Conservation (phyloP, 495 filamentous ascomycete species). For the Aspergillus saccharolyticus region DNA sequence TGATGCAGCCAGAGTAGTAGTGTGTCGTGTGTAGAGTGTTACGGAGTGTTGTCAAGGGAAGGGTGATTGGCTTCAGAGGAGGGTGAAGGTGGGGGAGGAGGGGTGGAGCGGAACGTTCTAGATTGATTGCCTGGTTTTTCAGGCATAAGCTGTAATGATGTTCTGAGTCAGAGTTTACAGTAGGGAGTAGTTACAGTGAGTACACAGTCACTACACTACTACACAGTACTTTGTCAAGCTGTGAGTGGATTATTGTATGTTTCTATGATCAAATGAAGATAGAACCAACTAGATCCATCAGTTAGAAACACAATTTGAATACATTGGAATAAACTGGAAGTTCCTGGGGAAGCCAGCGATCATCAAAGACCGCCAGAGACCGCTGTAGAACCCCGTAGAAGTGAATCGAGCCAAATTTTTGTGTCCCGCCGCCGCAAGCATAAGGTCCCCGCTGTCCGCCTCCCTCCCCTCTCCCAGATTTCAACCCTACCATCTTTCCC, state of each 20-base stretch:
- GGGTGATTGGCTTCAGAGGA: neutral
- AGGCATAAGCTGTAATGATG: too few relatives aligned
- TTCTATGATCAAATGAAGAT: too few relatives aligned
- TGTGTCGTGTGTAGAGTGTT: too few relatives aligned
- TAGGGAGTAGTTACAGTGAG: neutral
- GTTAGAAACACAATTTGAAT: slow-evolving; percentile 18
- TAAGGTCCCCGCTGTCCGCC: slow-evolving; percentile 20
- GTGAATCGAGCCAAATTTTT: slow-evolving; percentile 29
- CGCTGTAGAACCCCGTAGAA: slow-evolving; percentile 31
- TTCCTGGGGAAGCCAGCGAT: slow-evolving; percentile 1
- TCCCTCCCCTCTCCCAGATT: too few relatives aligned
- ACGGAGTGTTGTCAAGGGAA: too few relatives aligned
- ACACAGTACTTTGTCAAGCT: too few relatives aligned
- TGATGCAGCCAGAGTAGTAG: too few relatives aligned
- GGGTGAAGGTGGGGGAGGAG: neutral
- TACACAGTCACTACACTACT: too few relatives aligned
- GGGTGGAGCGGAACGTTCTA: slow-evolving; percentile 31
- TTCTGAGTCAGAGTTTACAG: neutral
- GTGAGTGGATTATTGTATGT: too few relatives aligned
- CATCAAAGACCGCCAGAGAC: slow-evolving; percentile 15
- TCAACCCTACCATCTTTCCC: slow-evolving; percentile 12
- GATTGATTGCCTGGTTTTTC: slow-evolving; percentile 19
- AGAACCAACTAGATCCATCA: neutral
- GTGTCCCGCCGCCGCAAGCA: slow-evolving; percentile 24
- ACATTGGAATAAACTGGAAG: slow-evolving; percentile 30